These are phyloP conservation scores for Coemansia sp. DNA, from an alignment of 192 early-diverging fungal species.

Conservation along the genomic window DNA sequence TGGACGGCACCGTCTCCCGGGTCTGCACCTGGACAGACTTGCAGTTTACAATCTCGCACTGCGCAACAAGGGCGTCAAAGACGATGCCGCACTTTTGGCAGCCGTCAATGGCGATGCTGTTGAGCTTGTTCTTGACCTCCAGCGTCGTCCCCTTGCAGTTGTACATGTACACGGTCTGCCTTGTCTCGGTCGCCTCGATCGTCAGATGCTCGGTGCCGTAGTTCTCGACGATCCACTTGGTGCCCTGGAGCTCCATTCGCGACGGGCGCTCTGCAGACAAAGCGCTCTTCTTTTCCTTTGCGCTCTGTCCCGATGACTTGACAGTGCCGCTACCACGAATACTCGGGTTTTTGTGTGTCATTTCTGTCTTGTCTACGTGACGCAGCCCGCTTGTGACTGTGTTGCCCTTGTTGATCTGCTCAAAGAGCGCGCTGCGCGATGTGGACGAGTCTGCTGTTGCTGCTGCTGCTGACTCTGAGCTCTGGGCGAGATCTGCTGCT, in stretches of 20 bases:
- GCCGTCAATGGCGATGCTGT: constrained; percentile 82
- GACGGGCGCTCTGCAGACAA: constrained; percentile 54
- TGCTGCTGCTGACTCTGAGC: neutral
- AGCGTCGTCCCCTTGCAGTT: constrained; percentile 91
- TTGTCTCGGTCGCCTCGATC: constrained; percentile 78
- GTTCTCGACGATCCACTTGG: constrained; percentile 96
- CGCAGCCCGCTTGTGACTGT: constrained; percentile 75
- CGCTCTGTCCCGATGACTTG: constrained; percentile 2
- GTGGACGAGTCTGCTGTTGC: neutral
- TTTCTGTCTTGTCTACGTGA: constrained; percentile 92
- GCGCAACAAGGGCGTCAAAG: constrained; percentile 79
- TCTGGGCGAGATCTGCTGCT: constrained; percentile 9
- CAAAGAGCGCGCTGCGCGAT: constrained; percentile 68
- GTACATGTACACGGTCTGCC: constrained; percentile 91
- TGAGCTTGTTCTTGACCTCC: constrained; percentile 88
- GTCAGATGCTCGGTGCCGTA: constrained; percentile 67
- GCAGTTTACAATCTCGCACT: constrained; percentile 89
- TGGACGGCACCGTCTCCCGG: constrained; percentile 77
- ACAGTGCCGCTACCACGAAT: constrained; percentile 70
- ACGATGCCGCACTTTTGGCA: constrained; percentile 88
- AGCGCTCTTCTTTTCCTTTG: constrained; percentile 4
- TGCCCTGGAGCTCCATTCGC: constrained; percentile 78
- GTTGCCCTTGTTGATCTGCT: constrained; percentile 80
- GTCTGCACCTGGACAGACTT: constrained; percentile 87
- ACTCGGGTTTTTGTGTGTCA: constrained; percentile 98